Evolutionary conservation across 352 stramenopile species (phyloP).

Genomic region (Phytophthora syringae): DNA sequence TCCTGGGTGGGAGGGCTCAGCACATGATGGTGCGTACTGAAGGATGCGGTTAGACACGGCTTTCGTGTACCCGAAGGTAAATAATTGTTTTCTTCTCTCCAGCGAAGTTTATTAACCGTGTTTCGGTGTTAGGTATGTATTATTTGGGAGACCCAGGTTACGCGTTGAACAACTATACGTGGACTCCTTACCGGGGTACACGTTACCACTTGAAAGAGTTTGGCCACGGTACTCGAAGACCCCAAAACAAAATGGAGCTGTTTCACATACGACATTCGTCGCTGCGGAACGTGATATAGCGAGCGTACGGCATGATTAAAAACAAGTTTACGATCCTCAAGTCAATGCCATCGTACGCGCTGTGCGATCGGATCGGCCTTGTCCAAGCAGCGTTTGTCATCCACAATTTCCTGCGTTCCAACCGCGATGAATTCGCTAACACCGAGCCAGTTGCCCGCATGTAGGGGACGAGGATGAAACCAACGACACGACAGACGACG

Average conservation of each 20-base stretch:
- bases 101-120: no score
- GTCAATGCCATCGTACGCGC: not conserved
- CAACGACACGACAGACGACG: no score
- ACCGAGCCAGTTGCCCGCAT: no score
- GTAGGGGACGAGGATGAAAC: no score
- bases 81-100: no score
- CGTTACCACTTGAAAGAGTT: slow-evolving; percentile 14
- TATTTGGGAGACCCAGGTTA: slow-evolving; percentile 2
- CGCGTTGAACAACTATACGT: not conserved
- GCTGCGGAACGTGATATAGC: no score
- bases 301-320: slow-evolving; percentile 7
- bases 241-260: slow-evolving; percentile 7
- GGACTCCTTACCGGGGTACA: slow-evolving; percentile 5
- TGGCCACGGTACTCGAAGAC: not conserved
- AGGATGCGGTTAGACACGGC: no score
- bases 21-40: no score
- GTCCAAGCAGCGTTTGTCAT: slow-evolving; percentile 3
- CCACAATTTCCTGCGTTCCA: slow-evolving; percentile 11
- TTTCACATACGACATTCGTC: slow-evolving; percentile 12
- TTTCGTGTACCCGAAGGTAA: no score
- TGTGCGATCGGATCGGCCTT: not conserved
- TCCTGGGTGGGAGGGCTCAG: no score
- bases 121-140: no score
- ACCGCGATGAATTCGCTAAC: slow-evolving; percentile 10
- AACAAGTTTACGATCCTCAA: slow-evolving; percentile 8